Base-by-base conservation (phyloP, 352 stramenopile species). In the Globisporangium parvum region DNA sequence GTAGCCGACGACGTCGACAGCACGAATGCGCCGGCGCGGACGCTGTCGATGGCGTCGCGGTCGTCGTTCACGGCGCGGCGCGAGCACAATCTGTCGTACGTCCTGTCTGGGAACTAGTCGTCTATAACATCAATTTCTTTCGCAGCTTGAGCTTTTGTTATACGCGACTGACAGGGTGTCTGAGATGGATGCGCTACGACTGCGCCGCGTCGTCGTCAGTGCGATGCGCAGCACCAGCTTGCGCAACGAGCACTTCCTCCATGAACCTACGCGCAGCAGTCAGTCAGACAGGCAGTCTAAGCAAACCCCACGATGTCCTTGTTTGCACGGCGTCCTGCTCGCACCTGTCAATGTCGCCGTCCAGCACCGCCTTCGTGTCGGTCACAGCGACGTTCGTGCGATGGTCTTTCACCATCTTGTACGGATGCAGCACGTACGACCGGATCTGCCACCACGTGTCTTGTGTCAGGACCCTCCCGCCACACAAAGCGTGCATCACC, bases 321-420 rank as follows among this genome's bases (percentile, higher is more conserved):
- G 11, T 23, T 23, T 2, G 14, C 18, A n/a, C 20, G 6, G 39
- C 14, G 2, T 44, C 31, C 4, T 6, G 14, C 3, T 62, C 59
- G 49, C 66, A 75, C 54, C 62, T 59, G 41, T 95, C 78, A 21
- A 96, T 75, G 47, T 96, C 75, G 23, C 95, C 95, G 62, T 98
- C 88, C 17, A 99, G 69, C 57, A 99, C 91, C 21, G 75, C 78
- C 41, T 91, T 59, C 0, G 85, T 79, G 68, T 98, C 80, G 12
- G 69, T 83, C 49, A 85, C 91, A n/a, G 96, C 85, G 66, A 88
- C 88, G 23, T 95, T 93, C 2, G 87, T 98, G 47, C 92, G 76
- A 66, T 96, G 82, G 65, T 99, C 95, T 60, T 99, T 99, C 40
- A 99, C 92, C 70, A 99, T 85, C 66, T 98, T 98, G 79, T 99